Conservation (phyloP, 164 flowering plant species). For the Cinnamomum micranthum region DNA sequence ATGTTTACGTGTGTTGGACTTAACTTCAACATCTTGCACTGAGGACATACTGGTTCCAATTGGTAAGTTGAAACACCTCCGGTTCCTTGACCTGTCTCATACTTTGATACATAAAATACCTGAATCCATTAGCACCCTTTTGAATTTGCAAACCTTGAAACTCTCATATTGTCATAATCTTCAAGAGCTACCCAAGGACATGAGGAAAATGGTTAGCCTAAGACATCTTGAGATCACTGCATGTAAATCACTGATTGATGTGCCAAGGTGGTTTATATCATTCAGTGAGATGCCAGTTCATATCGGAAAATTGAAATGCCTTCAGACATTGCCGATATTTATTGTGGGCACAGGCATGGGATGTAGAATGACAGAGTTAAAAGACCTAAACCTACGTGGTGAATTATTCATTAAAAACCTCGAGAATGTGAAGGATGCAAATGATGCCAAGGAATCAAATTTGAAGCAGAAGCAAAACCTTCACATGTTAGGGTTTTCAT, state of each 20-base stretch:
- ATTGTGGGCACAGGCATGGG: slow-evolving; percentile 6
- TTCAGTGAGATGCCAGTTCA: slow-evolving; percentile 2
- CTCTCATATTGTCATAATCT: slow-evolving; percentile 17
- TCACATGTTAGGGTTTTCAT: background rate
- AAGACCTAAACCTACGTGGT: slow-evolving; percentile 6
- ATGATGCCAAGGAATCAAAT: background rate
- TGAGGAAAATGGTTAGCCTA: background rate
- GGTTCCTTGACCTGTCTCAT: background rate
- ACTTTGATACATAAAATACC: slow-evolving; percentile 6
- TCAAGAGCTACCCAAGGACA: slow-evolving; percentile 1
- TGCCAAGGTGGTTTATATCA: background rate
- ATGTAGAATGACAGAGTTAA: background rate
- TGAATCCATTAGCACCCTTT: slow-evolving; percentile 10
- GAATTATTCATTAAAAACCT: background rate
- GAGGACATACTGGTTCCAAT: background rate
- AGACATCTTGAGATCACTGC: slow-evolving; percentile 9
- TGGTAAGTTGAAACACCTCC: slow-evolving; percentile 2
- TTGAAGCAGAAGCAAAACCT: slow-evolving; percentile 6
- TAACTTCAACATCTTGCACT: no score
- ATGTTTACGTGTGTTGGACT: slow-evolving; percentile 1
- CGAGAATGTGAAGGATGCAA: slow-evolving; percentile 1
- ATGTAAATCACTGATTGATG: no score
- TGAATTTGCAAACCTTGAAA: slow-evolving; percentile 20
- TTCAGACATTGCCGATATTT: slow-evolving; percentile 20
- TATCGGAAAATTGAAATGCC: background rate